Evolutionary conservation across 2,329 filamentous ascomycete species (phyloP).

Genomic region (Dothistroma septosporum): DNA sequence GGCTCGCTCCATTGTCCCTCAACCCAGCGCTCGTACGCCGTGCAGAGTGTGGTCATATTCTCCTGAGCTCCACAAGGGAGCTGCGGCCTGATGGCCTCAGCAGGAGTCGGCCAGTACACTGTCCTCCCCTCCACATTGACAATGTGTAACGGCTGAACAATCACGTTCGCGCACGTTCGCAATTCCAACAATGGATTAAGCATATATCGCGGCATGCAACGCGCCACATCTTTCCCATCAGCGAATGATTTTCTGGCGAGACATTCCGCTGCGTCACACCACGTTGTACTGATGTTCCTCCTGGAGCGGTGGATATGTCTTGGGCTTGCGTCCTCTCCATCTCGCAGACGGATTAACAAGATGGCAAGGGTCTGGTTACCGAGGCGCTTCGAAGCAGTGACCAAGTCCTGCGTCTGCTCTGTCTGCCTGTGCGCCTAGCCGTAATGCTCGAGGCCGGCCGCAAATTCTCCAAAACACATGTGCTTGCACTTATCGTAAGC

Average conservation of each 20-base stretch:
- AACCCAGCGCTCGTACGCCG: background rate
- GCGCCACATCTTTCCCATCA: background rate
- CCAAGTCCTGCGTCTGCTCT: background rate
- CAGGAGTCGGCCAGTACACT: background rate
- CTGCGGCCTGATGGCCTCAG: background rate
- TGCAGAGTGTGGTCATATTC: background rate
- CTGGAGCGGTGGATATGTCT: background rate
- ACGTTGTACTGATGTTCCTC: background rate
- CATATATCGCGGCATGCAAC: background rate
- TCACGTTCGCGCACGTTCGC: background rate
- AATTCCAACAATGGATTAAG: background rate
- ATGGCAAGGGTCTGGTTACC: background rate
- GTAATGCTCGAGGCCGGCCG: background rate
- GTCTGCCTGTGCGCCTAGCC: background rate
- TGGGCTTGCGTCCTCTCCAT: background rate
- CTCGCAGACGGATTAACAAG: background rate
- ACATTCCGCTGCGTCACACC: background rate
- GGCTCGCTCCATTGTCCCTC: background rate
- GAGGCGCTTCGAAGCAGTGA: background rate
- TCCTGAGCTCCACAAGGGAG: background rate
- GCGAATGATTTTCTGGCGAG: background rate
- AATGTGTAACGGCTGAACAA: background rate
- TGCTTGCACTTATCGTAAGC: background rate
- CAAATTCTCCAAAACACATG: background rate
- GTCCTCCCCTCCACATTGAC: background rate